Base-by-base conservation (phyloP, 371 early-diverging fungal genomes). In the Cladochytrium tenue region DNA sequence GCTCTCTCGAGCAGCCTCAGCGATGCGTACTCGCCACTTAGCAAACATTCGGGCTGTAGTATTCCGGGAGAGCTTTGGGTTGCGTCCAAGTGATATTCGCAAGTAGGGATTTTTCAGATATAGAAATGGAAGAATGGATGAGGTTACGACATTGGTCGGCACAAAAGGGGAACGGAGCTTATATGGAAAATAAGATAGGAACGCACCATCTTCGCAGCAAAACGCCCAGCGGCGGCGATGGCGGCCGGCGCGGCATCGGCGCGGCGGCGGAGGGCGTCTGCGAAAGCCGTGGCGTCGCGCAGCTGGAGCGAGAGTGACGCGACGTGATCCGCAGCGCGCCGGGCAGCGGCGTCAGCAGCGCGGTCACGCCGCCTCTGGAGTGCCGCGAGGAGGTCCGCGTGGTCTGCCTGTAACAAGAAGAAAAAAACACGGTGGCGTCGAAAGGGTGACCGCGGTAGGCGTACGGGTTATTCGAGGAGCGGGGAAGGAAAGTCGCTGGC, bases 1-100 rank as follows among this genome's bases (percentile, higher is more conserved):
- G 7, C 62, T 58, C 1, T 55, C 5, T 10, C 64, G 64, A 17
- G 33, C 35, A 15, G 13, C 28, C 4, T 74, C 68, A 26, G 56
- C 58, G 26, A 72, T 58, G 36, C 58, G 63, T 26, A 66, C n/a
- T 10, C 70, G 57, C 77, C 77, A 77, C 26, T 56, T 51, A 2
- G 64, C 35, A 53, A 74, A 70, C 36, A 62, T 51, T 2, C 62
- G 34, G n/a, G 66, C 67, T 1, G 17, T 20, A 20, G 13, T 7
- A 20, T 43, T 20, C 7, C 17, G 30, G 60, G 17, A 3, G 15
- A 32, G 5, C 28, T 23, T n/a, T 50, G 28, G 32, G 59, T 50
- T 34, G 26, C 3, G 30, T 20, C 4, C 5, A 26, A 25, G 34
- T 31, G 32, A 35, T 13, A 5, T 30, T 31, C 23, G 34, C 51